These are phyloP conservation scores for Penicillium lagena DNA, from an alignment of 495 filamentous ascomycete genomes.

Conservation along the genomic window DNA sequence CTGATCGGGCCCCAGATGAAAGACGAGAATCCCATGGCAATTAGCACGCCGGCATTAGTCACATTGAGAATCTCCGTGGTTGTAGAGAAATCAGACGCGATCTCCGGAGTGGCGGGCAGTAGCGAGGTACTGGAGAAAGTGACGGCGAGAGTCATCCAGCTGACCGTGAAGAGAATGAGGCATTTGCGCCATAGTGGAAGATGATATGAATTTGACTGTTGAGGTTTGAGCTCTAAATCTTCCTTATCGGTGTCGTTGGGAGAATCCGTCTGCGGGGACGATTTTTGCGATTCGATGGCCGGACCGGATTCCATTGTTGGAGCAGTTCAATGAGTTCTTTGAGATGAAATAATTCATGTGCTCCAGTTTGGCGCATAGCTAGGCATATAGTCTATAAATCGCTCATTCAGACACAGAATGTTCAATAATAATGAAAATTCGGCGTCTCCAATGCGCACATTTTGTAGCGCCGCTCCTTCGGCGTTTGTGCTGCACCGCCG, in stretches of 20 bases:
- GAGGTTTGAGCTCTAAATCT: conserved; percentile 5
- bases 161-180: conserved; percentile 36
- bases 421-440: no score
- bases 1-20: conserved; percentile 47
- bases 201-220: conserved; percentile 13
- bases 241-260: conserved; percentile 13
- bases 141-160: conserved; percentile 37
- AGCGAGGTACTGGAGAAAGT: conserved; percentile 39
- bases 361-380: background rate
- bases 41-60: conserved; percentile 44
- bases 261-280: conserved; percentile 8
- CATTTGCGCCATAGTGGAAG: conserved; percentile 36
- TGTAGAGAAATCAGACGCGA: conserved; percentile 32
- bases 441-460: background rate
- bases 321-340: background rate
- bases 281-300: conserved; percentile 20
- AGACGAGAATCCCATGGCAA: conserved; percentile 52
- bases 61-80: conserved; percentile 33
- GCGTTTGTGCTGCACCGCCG: background rate
- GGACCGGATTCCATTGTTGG: conserved; percentile 5
- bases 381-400: no score
- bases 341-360: background rate
- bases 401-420: no score
- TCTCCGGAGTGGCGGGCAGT: conserved; percentile 35
- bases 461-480: background rate